Percentiles rank a stretch among this genome's conserved stretches.
Conservation (phyloP, 2,329 filamentous ascomycete species). For the Sporothrix schenckii region DNA sequence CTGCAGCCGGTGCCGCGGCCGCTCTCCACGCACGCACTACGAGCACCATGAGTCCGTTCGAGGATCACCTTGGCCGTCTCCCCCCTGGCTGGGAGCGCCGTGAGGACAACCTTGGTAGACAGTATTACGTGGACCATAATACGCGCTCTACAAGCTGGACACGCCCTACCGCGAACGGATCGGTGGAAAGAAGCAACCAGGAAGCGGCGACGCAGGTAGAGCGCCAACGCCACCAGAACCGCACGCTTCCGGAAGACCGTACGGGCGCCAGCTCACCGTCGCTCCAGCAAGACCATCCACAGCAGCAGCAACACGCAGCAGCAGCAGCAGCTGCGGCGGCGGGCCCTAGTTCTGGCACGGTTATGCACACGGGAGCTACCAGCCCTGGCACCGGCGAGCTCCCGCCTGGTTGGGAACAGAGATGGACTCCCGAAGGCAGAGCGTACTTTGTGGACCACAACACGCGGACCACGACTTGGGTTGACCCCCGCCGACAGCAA, state of each 20-base stretch:
- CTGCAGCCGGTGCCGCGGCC: slow-evolving; percentile 39
- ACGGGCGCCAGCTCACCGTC: slow-evolving; percentile 92
- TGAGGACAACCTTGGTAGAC: slow-evolving; percentile 91
- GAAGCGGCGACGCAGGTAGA: slow-evolving; percentile 93
- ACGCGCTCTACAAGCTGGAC: slow-evolving; percentile 97
- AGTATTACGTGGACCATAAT: slow-evolving; percentile 98
- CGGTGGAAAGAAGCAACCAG: slow-evolving; percentile 75
- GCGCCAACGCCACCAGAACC: slow-evolving; percentile 89
- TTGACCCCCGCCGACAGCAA: slow-evolving; percentile 93
- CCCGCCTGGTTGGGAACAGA: slow-evolving; percentile 93
- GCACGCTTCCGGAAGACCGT: slow-evolving; percentile 91
- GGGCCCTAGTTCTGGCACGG: slow-evolving; percentile 65
- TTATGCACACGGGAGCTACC: slow-evolving; percentile 94
- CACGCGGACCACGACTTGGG: slow-evolving; percentile 96
- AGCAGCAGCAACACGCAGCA: slow-evolving; percentile 52
- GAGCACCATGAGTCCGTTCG: slow-evolving; percentile 82
- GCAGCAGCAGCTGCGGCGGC: slow-evolving; percentile 50
- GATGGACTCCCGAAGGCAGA: slow-evolving; percentile 91
- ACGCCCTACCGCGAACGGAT: slow-evolving; percentile 77
- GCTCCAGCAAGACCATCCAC: slow-evolving; percentile 58
- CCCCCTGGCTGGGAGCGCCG: slow-evolving; percentile 94
- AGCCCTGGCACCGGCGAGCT: slow-evolving; percentile 93
- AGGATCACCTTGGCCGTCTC: slow-evolving; percentile 90
- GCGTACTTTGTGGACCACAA: slow-evolving; percentile 99
- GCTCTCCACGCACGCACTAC: slow-evolving; percentile 48